Percentiles rank a stretch among this genome's conserved stretches.
These are phyloP conservation scores for Psilocybe azurescens DNA, from an alignment of 768 basidiomycete genomes.

Conservation along the genomic window DNA sequence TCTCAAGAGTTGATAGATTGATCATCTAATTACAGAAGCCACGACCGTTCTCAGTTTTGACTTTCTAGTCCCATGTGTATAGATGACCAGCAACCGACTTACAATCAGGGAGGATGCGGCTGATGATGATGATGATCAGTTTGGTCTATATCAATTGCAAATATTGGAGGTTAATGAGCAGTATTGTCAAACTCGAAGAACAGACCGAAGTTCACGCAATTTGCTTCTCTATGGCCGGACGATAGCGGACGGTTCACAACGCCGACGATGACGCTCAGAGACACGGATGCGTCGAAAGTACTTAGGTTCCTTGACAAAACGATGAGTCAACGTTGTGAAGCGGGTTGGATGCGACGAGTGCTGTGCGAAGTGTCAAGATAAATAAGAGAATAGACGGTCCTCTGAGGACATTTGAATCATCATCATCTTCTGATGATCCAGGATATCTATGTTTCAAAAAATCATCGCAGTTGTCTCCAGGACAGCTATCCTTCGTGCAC, in stretches of 20 bases:
- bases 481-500: neutral
- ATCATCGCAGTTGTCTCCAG: neutral
- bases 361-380: neutral
- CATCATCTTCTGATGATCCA: neutral
- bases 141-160: neutral
- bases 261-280: neutral
- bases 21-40: neutral
- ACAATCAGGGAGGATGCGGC: neutral
- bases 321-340: neutral
- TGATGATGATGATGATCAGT: neutral
- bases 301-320: neutral
- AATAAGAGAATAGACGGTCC: neutral
- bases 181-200: neutral
- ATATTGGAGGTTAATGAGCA: neutral
- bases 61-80: neutral
- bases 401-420: neutral
- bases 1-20: conserved; percentile 4
- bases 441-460: neutral
- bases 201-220: neutral
- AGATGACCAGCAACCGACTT: neutral
- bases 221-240: no score
- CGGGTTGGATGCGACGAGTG: neutral
- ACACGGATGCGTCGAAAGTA: neutral
- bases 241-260: no score
- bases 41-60: no score